Conservation (phyloP, 2,329 filamentous ascomycete species). For the Nakataea oryzae region DNA sequence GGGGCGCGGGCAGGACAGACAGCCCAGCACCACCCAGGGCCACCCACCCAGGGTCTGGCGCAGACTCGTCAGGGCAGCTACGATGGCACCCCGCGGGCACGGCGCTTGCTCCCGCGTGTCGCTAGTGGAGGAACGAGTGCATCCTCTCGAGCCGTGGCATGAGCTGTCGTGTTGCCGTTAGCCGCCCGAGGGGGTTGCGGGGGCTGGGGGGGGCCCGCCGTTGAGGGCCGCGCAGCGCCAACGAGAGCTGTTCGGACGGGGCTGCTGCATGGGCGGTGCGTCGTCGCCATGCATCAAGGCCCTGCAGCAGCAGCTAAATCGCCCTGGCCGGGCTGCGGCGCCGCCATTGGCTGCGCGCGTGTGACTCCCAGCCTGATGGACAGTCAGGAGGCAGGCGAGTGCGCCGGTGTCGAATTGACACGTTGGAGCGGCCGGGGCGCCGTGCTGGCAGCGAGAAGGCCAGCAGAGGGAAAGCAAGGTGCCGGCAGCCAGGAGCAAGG, state of each 20-base stretch:
- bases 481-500: neutral
- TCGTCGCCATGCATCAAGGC: neutral
- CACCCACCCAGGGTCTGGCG: neutral
- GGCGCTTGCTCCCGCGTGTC: neutral
- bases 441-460: neutral
- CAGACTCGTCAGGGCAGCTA: neutral
- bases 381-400: neutral
- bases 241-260: neutral
- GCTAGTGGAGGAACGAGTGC: neutral
- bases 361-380: neutral
- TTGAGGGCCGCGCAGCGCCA: neutral
- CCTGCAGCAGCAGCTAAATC: neutral
- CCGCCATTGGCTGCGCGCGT: neutral
- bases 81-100: neutral
- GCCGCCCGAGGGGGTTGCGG: neutral
- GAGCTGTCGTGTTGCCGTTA: neutral
- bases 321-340: neutral
- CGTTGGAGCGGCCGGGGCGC: neutral
- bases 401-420: neutral
- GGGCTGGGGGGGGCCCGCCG: neutral
- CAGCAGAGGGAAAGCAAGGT: neutral
- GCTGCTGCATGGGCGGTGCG: neutral
- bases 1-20: neutral
- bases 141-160: neutral
- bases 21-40: neutral